phyloP scores from a whole-genome alignment of 495 filamentous ascomycete genomes.

The Tuber calosporum region DNA sequence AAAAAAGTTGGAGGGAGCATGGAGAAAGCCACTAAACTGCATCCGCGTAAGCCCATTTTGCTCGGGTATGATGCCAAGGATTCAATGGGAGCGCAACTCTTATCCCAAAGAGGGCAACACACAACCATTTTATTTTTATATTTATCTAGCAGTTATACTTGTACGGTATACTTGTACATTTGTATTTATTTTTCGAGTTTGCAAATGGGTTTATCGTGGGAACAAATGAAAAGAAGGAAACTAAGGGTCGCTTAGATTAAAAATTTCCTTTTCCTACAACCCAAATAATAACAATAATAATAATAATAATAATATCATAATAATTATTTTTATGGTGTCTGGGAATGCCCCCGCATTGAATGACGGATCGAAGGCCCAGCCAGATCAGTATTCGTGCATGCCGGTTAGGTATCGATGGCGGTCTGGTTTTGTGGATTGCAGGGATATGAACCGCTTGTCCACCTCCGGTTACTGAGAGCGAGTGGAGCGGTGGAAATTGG shows the following conservation, averaged over 20 bases:
- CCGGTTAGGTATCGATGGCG: slow-evolving; percentile 31
- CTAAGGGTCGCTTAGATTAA: neutral
- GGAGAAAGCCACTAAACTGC: slow-evolving; percentile 20
- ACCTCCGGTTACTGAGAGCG: slow-evolving; percentile 13
- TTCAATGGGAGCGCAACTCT: slow-evolving; percentile 11
- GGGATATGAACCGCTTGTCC: slow-evolving; percentile 23
- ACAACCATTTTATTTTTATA: slow-evolving; percentile 26
- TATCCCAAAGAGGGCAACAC: slow-evolving; percentile 21
- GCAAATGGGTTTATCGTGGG: slow-evolving; percentile 9
- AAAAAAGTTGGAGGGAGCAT: slow-evolving; percentile 17
- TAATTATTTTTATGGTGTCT: slow-evolving; percentile 13
- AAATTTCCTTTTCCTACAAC: slow-evolving; percentile 8
- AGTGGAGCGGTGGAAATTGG: slow-evolving; percentile 33
- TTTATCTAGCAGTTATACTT: slow-evolving; percentile 15
- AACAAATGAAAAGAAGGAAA: neutral
- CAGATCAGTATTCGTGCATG: slow-evolving; percentile 24
- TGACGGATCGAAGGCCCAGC: neutral
- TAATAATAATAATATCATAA: too few relatives aligned
- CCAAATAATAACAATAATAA: too few relatives aligned
- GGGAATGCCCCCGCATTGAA: neutral
- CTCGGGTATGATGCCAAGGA: slow-evolving; percentile 25
- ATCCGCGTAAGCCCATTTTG: slow-evolving; percentile 25
- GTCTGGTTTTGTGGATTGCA: slow-evolving; percentile 33
- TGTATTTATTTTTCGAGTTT: slow-evolving; percentile 14
- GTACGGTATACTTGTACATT: too few relatives aligned